Conservation (phyloP, 176 grass and related monocot species). For the Oryza officinalis region DNA sequence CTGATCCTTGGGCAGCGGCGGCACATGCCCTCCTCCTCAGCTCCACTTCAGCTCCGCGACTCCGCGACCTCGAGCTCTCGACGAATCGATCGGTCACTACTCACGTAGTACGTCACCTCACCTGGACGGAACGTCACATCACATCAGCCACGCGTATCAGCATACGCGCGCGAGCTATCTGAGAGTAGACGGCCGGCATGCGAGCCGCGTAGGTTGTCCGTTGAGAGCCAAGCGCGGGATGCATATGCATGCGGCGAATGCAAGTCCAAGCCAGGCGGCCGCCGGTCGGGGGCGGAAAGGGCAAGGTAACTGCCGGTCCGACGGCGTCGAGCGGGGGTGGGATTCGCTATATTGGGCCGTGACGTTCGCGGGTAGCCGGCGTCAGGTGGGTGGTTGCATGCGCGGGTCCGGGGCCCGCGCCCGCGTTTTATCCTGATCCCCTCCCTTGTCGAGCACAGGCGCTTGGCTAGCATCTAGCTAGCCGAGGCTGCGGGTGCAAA, state of each 20-base stretch:
- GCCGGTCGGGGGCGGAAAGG: conserved; percentile 16
- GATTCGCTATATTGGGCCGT: neutral
- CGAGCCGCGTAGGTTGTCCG: neutral
- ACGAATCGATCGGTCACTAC: neutral
- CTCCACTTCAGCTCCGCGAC: neutral
- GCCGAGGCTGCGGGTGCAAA: neutral
- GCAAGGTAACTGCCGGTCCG: conserved; percentile 26
- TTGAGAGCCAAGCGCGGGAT: neutral
- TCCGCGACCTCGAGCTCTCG: neutral
- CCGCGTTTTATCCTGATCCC: neutral
- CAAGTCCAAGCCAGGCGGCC: neutral
- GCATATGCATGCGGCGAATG: too few species aligned
- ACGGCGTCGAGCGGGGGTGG: neutral
- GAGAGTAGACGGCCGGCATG: too few species aligned
- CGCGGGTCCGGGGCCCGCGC: neutral
- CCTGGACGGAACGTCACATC: too few species aligned
- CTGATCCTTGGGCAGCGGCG: neutral
- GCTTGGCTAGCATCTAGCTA: too few species aligned
- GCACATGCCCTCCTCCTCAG: neutral
- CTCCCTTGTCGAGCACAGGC: neutral
- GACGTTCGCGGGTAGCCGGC: neutral
- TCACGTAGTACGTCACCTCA: neutral
- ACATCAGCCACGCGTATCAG: too few species aligned
- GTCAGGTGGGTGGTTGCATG: conserved; percentile 23
- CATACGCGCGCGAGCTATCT: too few species aligned